phyloP scores from a whole-genome alignment of 345 rosid genomes.

The Corymbia maculata region DNA sequence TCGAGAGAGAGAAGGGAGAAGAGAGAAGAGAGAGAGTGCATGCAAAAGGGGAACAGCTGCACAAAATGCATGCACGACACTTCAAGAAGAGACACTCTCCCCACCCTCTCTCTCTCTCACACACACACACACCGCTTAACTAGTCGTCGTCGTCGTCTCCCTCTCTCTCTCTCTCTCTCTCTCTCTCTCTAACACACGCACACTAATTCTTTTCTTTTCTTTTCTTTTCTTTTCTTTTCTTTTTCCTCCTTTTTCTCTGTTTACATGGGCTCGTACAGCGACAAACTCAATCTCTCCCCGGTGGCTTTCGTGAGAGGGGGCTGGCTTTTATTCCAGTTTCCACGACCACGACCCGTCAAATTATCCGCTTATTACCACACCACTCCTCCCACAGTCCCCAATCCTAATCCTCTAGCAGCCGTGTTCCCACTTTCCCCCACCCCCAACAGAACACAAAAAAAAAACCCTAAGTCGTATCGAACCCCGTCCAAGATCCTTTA shows the following conservation, averaged over 20 bases:
- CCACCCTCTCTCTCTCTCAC: conserved; percentile 1
- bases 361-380: no score
- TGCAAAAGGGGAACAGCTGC: conserved; percentile 36
- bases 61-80: conserved; percentile 27
- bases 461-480: no score
- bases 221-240: background rate
- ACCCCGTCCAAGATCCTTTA: background rate
- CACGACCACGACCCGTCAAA: background rate
- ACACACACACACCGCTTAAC: conserved; percentile 41
- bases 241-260: background rate
- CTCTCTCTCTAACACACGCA: no score
- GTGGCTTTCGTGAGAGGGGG: background rate
- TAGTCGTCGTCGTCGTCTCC: conserved; percentile 1
- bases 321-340: background rate
- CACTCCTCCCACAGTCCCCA: no score
- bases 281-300: background rate
- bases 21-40: conserved; percentile 2
- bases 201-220: background rate
- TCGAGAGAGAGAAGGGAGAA: background rate
- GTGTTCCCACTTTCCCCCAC: no score
- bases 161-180: background rate
- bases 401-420: no score
- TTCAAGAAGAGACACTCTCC: conserved; percentile 11
- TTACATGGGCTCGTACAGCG: background rate
- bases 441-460: no score